Conservation (phyloP, 768 basidiomycete genomes). For the Candolleomyces eurysporus region DNA sequence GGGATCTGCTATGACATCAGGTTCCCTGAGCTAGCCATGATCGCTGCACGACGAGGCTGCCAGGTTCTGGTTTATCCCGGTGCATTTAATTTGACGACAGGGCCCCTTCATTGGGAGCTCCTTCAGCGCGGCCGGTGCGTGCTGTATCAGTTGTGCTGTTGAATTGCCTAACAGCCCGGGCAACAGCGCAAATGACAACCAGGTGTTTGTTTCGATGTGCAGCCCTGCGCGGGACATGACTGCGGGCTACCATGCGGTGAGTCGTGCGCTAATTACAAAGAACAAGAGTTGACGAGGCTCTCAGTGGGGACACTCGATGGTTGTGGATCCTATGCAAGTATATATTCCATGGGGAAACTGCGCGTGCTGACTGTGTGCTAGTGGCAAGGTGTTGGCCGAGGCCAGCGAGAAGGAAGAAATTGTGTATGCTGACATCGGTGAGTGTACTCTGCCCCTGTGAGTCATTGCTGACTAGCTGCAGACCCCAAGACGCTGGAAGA, state of each 20-base stretch:
- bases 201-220: conserved; percentile 95
- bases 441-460: conserved; percentile 24
- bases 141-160: background rate
- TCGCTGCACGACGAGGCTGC: conserved; percentile 84
- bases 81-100: conserved; percentile 95
- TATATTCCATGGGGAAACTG: background rate
- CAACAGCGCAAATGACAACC: conserved; percentile 91
- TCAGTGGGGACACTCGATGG: conserved; percentile 88
- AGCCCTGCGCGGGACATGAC: conserved; percentile 86
- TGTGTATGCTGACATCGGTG: conserved; percentile 79
- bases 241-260: conserved; percentile 85
- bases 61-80: conserved; percentile 89
- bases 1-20: conserved; percentile 97
- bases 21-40: conserved; percentile 92
- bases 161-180: background rate
- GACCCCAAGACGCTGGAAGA: conserved; percentile 57
- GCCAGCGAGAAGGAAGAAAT: conserved; percentile 79
- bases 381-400: conserved; percentile 68
- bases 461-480: conserved; percentile 10
- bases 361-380: conserved; percentile 5
- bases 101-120: conserved; percentile 94
- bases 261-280: conserved; percentile 22
- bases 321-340: conserved; percentile 85
- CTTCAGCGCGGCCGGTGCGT: conserved; percentile 80
- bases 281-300: background rate